Percentiles rank a stretch among this genome's conserved stretches.
Evolutionary conservation across 768 basidiomycete species (phyloP).

Genomic region (Auricularia cornea): DNA sequence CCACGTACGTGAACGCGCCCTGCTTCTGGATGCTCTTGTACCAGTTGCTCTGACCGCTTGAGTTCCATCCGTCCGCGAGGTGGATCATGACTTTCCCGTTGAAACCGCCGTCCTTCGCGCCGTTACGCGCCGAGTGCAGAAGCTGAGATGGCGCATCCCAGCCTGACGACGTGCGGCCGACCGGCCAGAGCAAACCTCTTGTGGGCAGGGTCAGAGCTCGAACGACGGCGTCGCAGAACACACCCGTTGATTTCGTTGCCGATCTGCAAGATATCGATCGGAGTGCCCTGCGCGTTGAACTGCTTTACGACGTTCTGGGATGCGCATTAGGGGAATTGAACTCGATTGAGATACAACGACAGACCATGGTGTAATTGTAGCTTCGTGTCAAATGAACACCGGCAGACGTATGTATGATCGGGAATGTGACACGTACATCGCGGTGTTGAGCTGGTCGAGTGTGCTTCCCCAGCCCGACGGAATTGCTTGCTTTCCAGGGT

Average conservation of each 20-base stretch:
- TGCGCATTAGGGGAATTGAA: constrained; percentile 28
- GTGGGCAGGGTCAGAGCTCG: not conserved
- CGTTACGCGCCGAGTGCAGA: constrained; percentile 50
- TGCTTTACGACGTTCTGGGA: constrained; percentile 40
- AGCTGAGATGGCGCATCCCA: constrained; percentile 48
- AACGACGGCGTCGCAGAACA: not conserved
- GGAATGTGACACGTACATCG: constrained; percentile 24
- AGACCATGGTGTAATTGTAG: constrained; percentile 32
- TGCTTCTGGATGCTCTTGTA: constrained; percentile 44
- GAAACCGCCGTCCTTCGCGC: constrained; percentile 38
- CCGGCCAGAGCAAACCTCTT: constrained; percentile 54
- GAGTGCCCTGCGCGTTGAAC: constrained; percentile 45
- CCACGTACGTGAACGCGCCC: constrained; percentile 51
- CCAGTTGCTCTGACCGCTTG: constrained; percentile 35
- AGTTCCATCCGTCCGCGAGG: constrained; percentile 57
- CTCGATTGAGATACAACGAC: not conserved
- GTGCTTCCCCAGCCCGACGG: constrained; percentile 47
- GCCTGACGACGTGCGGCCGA: constrained; percentile 44
- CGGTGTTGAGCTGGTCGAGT: constrained; percentile 44
- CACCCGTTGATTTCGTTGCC: constrained; percentile 53
- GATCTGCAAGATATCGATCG: constrained; percentile 45
- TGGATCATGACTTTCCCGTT: constrained; percentile 46
- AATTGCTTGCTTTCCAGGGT: constrained; percentile 54
- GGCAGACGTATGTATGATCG: too few relatives aligned
- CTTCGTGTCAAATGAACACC: not conserved